Base-by-base conservation (phyloP, 306 rosid genomes). In the Delonix regia region DNA sequence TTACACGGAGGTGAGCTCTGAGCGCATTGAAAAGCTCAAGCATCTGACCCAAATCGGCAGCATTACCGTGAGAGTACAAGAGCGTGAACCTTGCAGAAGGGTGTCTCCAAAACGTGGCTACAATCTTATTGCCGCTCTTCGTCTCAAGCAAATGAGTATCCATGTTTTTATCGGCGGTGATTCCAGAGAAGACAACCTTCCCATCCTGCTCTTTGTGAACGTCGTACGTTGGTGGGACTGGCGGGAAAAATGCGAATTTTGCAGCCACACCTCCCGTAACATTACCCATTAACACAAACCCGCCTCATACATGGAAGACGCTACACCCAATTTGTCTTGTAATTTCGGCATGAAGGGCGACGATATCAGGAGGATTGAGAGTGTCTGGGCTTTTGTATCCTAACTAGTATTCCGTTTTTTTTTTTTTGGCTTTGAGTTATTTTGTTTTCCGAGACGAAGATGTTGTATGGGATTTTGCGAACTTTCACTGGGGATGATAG, bases 41-140 rank as follows among this genome's bases (percentile, higher is more conserved):
- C 94, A 91, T 89, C 82, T 89, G 97, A 49, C 97, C 97, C 85
- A 91, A 81, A 76, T 91, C 97, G 52, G 93, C 97, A 3, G 97
- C 97, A 78, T 91, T 91, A 3, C 97, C 97, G 48, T 91, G 97
- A 51, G 97, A 91, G 85, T 91, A 91, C 33, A 91, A 75, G 19
- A 91, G 36, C 7, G 97, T 91, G 76, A 89, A 88, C 82, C 91
- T 82, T 0, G 97, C 90, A 63, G 57, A 81, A 51, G 94, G 97
- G 77, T 89, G 85, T 75, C 38, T 86, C 94, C 94, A 89, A 34
- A 89, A 87, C 52, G 83, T 85, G 34, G 97, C 94, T 3, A 89
- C 91, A 45, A 91, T 67, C 52, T 81, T 83, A 76, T 85, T 91
- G 10, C 97, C 92, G 11, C 75, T 83, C 51, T 85, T 89, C 0